Conservation (phyloP, 305 asterid genomes). For the Rubia peregrina region DNA sequence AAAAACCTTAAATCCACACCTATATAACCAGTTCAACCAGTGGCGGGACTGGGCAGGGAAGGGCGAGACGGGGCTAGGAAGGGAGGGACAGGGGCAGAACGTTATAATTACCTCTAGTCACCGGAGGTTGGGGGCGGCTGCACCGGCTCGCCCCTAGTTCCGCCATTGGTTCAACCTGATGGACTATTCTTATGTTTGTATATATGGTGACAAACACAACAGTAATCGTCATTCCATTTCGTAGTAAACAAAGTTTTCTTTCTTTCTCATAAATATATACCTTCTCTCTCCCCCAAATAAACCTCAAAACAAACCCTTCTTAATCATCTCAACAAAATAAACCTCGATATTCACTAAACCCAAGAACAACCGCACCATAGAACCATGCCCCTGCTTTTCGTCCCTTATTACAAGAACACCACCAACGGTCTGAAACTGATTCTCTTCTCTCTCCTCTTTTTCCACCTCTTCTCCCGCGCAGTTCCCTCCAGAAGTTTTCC, state of each 20-base stretch:
- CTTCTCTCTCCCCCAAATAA: slow-evolving; percentile 16
- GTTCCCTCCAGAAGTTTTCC: slow-evolving; percentile 43
- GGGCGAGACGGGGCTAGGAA: too few relatives aligned
- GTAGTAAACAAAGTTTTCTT: neutral
- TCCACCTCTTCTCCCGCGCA: slow-evolving; percentile 17
- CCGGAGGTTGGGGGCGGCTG: too few relatives aligned
- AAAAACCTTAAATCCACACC: too few relatives aligned
- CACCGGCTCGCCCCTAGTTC: too few relatives aligned
- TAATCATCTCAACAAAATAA: neutral
- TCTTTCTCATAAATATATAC: neutral
- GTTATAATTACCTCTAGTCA: too few relatives aligned
- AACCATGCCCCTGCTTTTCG: slow-evolving; percentile 41
- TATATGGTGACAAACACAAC: slow-evolving; percentile 4
- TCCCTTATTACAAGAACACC: slow-evolving; percentile 22
- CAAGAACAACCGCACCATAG: neutral
- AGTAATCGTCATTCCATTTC: neutral
- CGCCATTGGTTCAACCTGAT: neutral
- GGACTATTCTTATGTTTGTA: neutral
- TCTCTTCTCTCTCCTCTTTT: slow-evolving; percentile 18
- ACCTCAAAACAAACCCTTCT: slow-evolving; percentile 8
- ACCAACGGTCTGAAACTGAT: neutral
- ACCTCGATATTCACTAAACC: slow-evolving; percentile 4
- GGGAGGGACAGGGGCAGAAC: too few relatives aligned
- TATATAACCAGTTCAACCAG: too few relatives aligned
- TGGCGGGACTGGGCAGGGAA: too few relatives aligned